phyloP scores from a whole-genome alignment of 169 alveolate genomes.

The Eimeria tenella region DNA sequence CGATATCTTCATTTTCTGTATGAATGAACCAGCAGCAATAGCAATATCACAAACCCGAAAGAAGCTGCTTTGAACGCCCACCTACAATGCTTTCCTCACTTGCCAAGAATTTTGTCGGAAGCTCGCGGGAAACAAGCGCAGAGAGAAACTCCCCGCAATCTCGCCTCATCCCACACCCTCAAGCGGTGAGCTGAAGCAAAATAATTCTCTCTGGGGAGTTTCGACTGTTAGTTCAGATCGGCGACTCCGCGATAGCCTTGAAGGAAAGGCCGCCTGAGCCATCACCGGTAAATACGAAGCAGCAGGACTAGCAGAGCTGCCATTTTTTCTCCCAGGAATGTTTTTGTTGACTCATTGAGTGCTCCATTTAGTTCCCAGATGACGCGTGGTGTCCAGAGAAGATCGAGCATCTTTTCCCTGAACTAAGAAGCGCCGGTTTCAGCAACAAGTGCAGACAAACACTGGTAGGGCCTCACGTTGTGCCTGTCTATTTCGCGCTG shows the following conservation, averaged over 20 bases:
- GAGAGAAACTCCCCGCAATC: not conserved
- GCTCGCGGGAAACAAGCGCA: not conserved
- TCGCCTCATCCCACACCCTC: not conserved
- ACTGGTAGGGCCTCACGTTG: conserved; percentile 6
- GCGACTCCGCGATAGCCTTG: not conserved
- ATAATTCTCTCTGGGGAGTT: not conserved
- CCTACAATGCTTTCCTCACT: not conserved
- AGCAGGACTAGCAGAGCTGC: not conserved
- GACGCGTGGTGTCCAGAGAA: conserved; percentile 14
- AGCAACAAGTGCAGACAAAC: not conserved
- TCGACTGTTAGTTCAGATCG: not conserved
- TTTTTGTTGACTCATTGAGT: not conserved
- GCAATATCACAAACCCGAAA: too few relatives aligned
- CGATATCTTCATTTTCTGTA: too few relatives aligned
- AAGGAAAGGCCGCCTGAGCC: not conserved
- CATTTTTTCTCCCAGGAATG: not conserved
- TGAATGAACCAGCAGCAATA: too few relatives aligned
- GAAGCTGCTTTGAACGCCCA: not conserved
- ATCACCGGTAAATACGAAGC: not conserved
- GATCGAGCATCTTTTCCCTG: conserved; percentile 13
- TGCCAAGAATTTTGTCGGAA: not conserved
- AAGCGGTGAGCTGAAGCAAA: not conserved
- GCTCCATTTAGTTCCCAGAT: not conserved
- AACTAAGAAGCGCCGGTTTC: not conserved
- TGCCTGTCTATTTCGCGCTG: not conserved